Conservation (phyloP, 2,329 filamentous ascomycete genomes). For the Calonectria leucothoes region DNA sequence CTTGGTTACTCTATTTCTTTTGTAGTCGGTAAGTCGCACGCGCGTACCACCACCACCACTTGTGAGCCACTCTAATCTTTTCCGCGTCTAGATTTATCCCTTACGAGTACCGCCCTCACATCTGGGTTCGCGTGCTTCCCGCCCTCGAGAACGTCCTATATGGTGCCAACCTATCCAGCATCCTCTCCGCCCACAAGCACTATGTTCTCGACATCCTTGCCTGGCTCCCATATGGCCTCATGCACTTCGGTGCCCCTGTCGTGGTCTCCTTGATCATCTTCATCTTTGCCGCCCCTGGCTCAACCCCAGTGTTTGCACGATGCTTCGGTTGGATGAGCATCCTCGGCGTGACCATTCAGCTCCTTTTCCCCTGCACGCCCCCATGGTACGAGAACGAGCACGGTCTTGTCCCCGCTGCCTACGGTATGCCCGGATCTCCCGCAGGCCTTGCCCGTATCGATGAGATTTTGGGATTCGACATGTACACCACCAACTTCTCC, state of each 20-base stretch:
- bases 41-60: background rate
- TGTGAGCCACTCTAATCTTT: background rate
- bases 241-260: constrained; percentile 88
- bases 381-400: constrained; percentile 98
- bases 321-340: constrained; percentile 95
- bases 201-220: constrained; percentile 87
- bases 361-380: constrained; percentile 92
- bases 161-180: constrained; percentile 94
- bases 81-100: constrained; percentile 82
- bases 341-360: constrained; percentile 86
- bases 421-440: constrained; percentile 89
- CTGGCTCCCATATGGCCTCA: constrained; percentile 92
- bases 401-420: constrained; percentile 90
- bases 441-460: constrained; percentile 92
- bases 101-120: constrained; percentile 87
- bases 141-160: constrained; percentile 97
- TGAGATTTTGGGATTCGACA: constrained; percentile 87
- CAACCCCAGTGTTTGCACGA: constrained; percentile 84
- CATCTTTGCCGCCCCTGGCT: constrained; percentile 88
- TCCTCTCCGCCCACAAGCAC: constrained; percentile 90
- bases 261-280: constrained; percentile 85
- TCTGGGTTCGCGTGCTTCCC: constrained; percentile 95
- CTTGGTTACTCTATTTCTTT: constrained; percentile 92
- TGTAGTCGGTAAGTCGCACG: constrained; percentile 79
- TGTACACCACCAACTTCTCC: constrained; percentile 93